A percentile compares a stretch with the other conserved stretches of the same genome.
Conservation (phyloP, 306 rosid genomes). For the Medicago lupulina region DNA sequence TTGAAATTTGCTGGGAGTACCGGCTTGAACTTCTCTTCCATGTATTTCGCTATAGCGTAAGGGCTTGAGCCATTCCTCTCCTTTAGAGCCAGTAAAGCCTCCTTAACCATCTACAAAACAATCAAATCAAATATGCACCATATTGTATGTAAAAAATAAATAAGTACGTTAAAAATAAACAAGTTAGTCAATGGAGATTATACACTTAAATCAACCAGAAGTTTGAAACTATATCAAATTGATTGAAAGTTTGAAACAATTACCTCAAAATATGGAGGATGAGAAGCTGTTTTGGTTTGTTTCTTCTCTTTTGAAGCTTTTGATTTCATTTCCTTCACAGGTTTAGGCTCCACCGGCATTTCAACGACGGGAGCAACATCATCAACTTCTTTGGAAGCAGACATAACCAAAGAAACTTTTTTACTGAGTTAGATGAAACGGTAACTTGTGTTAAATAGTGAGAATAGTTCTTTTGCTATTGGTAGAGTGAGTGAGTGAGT, state of each 20-base stretch:
- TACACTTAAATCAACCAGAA: neutral
- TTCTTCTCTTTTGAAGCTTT: conserved; percentile 58
- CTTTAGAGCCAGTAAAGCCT: conserved; percentile 70
- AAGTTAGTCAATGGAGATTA: neutral
- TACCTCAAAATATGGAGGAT: conserved; percentile 93
- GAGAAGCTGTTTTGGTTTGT: conserved; percentile 64
- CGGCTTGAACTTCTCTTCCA: conserved; percentile 82
- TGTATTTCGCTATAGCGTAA: conserved; percentile 85
- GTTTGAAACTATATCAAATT: no score
- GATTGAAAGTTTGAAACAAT: neutral
- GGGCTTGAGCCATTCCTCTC: conserved; percentile 89
- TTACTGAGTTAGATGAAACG: neutral
- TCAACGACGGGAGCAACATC: conserved; percentile 37
- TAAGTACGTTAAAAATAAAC: no score
- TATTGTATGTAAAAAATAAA: no score
- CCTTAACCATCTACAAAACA: conserved; percentile 75
- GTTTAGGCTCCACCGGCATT: conserved; percentile 42
- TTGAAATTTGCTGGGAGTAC: conserved; percentile 76
- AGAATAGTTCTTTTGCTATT: conserved; percentile 49
- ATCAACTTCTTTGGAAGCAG: conserved; percentile 49
- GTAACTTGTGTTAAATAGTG: conserved; percentile 29
- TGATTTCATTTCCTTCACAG: conserved; percentile 61
- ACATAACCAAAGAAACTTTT: conserved; percentile 45
- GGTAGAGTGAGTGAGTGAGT: neutral
- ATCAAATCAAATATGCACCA: no score